These are phyloP conservation scores for Cryphonectria radicalis DNA, from an alignment of 2,329 filamentous ascomycete genomes.

Conservation along the genomic window DNA sequence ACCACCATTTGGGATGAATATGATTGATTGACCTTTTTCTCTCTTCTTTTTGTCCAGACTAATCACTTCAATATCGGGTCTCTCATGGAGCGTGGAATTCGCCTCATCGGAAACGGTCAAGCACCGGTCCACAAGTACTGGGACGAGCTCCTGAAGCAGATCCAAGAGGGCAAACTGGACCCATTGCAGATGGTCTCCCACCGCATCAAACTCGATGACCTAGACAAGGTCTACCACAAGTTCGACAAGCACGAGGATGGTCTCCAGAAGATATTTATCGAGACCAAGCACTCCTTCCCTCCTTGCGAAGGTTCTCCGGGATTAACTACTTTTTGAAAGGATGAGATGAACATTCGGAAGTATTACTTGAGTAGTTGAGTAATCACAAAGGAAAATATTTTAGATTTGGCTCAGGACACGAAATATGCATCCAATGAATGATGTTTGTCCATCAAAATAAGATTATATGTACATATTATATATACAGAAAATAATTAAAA, in stretches of 20 bases:
- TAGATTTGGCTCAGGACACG: neutral
- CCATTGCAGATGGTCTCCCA: slow-evolving; percentile 82
- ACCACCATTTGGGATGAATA: too few species aligned
- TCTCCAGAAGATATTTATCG: slow-evolving; percentile 80
- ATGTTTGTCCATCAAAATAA: neutral
- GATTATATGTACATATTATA: neutral
- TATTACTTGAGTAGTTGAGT: too few species aligned
- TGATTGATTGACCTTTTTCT: too few species aligned
- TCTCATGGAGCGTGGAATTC: slow-evolving; percentile 84
- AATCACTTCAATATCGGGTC: slow-evolving; percentile 85
- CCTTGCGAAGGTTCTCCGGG: slow-evolving; percentile 47
- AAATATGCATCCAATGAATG: neutral
- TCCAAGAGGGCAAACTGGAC: slow-evolving; percentile 71
- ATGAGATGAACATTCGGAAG: neutral
- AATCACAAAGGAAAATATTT: too few species aligned
- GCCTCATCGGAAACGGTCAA: slow-evolving; percentile 70
- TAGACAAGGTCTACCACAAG: slow-evolving; percentile 66
- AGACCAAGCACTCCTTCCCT: slow-evolving; percentile 61
- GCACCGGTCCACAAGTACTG: slow-evolving; percentile 83
- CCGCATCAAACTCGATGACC: slow-evolving; percentile 74
- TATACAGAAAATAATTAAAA: neutral
- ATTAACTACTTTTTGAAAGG: slow-evolving; percentile 45
- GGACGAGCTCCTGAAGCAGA: slow-evolving; percentile 72
- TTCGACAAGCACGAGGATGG: slow-evolving; percentile 66
- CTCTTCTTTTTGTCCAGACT: slow-evolving; percentile 49